A percentile compares a stretch with the other conserved stretches of the same genome.
phyloP scores from a whole-genome alignment of 305 asterid species.

The Salvia sclarea region DNA sequence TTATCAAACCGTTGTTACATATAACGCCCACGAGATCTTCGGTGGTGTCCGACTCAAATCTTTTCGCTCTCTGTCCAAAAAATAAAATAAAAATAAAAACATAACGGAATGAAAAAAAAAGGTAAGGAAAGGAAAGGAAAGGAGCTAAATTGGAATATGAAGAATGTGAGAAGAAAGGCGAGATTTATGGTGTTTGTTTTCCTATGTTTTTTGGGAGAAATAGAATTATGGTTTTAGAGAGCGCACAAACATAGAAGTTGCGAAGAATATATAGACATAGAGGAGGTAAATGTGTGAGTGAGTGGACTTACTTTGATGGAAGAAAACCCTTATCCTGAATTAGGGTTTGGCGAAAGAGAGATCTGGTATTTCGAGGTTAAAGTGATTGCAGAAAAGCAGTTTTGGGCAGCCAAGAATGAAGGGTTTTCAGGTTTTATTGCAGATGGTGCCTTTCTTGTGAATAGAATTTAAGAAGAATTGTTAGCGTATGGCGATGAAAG shows the following conservation, averaged over 20 bases:
- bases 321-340: constrained; percentile 36
- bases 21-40: constrained; percentile 47
- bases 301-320: constrained; percentile 25
- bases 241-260: neutral
- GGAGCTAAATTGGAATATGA: neutral
- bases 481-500: constrained; percentile 36
- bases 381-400: constrained; percentile 30
- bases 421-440: constrained; percentile 30
- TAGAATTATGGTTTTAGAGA: neutral
- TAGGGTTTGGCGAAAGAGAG: constrained; percentile 49
- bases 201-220: neutral
- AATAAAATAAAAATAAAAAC: constrained; percentile 1
- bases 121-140: constrained; percentile 1
- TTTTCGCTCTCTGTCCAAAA: constrained; percentile 28
- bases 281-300: neutral
- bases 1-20: constrained; percentile 24
- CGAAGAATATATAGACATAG: neutral
- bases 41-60: constrained; percentile 32
- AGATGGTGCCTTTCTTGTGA: constrained; percentile 68
- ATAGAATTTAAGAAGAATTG: constrained; percentile 76
- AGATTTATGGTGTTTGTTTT: neutral
- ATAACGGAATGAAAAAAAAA: constrained; percentile 16
- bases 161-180: neutral
- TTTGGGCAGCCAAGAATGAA: constrained; percentile 28
- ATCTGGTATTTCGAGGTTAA: constrained; percentile 40